Evolutionary conservation across 352 stramenopile genomes (phyloP).

Genomic region (Hyaloperonospora arabidopsidis): DNA sequence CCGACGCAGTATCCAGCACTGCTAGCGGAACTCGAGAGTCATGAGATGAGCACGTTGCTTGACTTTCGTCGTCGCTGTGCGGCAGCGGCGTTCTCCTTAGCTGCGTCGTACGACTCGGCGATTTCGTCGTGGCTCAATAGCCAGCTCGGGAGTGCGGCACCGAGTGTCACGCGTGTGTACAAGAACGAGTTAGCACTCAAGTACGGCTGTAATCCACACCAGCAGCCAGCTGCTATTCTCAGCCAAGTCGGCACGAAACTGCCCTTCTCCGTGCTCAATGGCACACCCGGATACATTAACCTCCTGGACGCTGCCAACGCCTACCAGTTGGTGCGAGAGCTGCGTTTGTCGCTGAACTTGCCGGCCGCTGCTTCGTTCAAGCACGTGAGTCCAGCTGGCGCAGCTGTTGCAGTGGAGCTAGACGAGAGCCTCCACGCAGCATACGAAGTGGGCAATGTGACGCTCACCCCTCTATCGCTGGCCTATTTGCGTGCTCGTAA

Average conservation of each 20-base stretch:
- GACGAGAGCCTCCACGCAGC: constrained; percentile 87
- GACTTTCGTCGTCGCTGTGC: constrained; percentile 85
- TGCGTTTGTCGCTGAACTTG: constrained; percentile 90
- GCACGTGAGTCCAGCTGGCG: constrained; percentile 95
- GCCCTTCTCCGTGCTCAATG: constrained; percentile 86
- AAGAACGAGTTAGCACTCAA: constrained; percentile 90
- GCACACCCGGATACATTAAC: constrained; percentile 99
- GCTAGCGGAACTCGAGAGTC: constrained; percentile 89
- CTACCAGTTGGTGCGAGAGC: constrained; percentile 98
- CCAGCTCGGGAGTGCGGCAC: constrained; percentile 67
- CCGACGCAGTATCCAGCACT: constrained; percentile 93
- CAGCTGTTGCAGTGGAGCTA: constrained; percentile 95
- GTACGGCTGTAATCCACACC: constrained; percentile 98
- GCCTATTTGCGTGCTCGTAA: constrained; percentile 98
- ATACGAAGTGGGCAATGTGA: constrained; percentile 91
- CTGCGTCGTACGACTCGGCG: constrained; percentile 92
- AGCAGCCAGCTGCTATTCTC: constrained; percentile 91
- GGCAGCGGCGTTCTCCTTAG: constrained; percentile 71
- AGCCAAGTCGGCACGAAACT: constrained; percentile 60
- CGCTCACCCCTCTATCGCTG: constrained; percentile 91
- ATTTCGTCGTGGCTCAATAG: constrained; percentile 96
- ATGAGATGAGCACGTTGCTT: constrained; percentile 80
- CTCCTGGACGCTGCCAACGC: constrained; percentile 97
- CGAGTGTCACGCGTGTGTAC: constrained; percentile 91
- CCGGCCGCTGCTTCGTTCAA: constrained; percentile 97